These are phyloP conservation scores for Yamadazyma jaroonii DNA, from an alignment of 1,139 yeast genomes.

Conservation along the genomic window DNA sequence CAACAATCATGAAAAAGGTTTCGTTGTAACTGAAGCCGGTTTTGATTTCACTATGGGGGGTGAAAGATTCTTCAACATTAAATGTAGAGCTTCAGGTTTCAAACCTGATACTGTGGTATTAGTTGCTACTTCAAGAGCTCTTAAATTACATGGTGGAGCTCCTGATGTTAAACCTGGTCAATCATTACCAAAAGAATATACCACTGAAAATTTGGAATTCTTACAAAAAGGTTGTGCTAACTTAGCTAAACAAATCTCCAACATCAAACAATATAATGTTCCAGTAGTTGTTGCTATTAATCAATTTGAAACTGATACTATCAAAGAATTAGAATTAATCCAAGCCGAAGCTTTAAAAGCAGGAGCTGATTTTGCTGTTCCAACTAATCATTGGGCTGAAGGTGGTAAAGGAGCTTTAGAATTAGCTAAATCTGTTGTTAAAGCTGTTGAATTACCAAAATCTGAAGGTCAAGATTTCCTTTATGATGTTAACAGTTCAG, in stretches of 20 bases:
- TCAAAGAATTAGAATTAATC: constrained; percentile 63
- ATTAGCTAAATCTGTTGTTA: constrained; percentile 66
- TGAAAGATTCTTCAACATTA: constrained; percentile 77
- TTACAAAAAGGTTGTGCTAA: constrained; percentile 68
- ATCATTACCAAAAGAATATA: constrained; percentile 64
- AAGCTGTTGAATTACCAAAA: constrained; percentile 45
- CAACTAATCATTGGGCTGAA: constrained; percentile 76
- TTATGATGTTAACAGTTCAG: constrained; percentile 57
- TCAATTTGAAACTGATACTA: constrained; percentile 68
- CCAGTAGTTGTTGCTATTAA: constrained; percentile 82
- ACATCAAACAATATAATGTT: constrained; percentile 66
- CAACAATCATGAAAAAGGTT: constrained; percentile 50
- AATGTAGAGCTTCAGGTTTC: constrained; percentile 73
- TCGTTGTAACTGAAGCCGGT: constrained; percentile 82
- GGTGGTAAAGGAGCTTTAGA: constrained; percentile 77
- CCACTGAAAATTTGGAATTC: constrained; percentile 62
- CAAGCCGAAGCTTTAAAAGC: constrained; percentile 63
- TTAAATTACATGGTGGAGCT: constrained; percentile 82
- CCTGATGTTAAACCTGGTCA: constrained; percentile 84
- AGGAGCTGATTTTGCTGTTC: constrained; percentile 74
- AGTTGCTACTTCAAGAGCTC: constrained; percentile 78
- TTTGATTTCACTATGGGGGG: constrained; percentile 91
- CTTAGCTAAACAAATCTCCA: constrained; percentile 70
- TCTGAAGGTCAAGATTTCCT: constrained; percentile 48
- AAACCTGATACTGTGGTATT: constrained; percentile 72